Evolutionary conservation across 805 yeast genomes (phyloP).

Genomic region (Spathaspora gorwiae): DNA sequence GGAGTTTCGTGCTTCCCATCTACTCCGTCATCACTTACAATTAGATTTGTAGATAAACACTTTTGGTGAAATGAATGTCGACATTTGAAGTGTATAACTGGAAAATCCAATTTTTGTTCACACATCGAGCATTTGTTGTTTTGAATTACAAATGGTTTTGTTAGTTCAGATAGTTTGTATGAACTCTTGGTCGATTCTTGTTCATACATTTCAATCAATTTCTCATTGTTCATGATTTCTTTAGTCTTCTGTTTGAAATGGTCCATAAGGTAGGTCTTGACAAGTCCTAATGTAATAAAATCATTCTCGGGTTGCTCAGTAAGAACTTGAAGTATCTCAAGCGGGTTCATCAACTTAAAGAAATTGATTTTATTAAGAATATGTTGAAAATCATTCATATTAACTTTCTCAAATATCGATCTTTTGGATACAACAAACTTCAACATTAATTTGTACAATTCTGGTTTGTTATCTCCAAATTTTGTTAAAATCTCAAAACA

Average conservation of each 20-base stretch:
- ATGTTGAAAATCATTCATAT: slow-evolving; percentile 35
- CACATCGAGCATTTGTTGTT: slow-evolving; percentile 66
- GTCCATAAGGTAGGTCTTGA: slow-evolving; percentile 63
- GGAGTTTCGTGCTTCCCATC: slow-evolving; percentile 8
- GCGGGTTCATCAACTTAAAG: slow-evolving; percentile 57
- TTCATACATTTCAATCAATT: slow-evolving; percentile 63
- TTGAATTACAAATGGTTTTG: slow-evolving; percentile 51
- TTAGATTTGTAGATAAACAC: slow-evolving; percentile 55
- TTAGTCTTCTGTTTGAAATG: slow-evolving; percentile 54
- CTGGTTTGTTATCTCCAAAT: slow-evolving; percentile 60
- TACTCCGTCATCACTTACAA: slow-evolving; percentile 16
- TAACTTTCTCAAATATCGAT: slow-evolving; percentile 45
- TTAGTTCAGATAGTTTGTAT: slow-evolving; percentile 44
- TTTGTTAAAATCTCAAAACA: slow-evolving; percentile 55
- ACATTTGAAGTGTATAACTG: slow-evolving; percentile 81
- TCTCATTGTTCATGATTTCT: slow-evolving; percentile 66
- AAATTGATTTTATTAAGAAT: slow-evolving; percentile 52
- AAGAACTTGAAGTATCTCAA: slow-evolving; percentile 71
- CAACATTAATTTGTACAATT: slow-evolving; percentile 61
- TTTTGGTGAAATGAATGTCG: slow-evolving; percentile 81
- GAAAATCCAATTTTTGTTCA: slow-evolving; percentile 61
- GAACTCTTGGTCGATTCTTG: slow-evolving; percentile 57
- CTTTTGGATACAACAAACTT: slow-evolving; percentile 56
- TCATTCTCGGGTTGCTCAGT: slow-evolving; percentile 34
- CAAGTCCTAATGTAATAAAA: slow-evolving; percentile 64